Conservation (phyloP, 441 rosid genomes). For the Biscutella laevigata region DNA sequence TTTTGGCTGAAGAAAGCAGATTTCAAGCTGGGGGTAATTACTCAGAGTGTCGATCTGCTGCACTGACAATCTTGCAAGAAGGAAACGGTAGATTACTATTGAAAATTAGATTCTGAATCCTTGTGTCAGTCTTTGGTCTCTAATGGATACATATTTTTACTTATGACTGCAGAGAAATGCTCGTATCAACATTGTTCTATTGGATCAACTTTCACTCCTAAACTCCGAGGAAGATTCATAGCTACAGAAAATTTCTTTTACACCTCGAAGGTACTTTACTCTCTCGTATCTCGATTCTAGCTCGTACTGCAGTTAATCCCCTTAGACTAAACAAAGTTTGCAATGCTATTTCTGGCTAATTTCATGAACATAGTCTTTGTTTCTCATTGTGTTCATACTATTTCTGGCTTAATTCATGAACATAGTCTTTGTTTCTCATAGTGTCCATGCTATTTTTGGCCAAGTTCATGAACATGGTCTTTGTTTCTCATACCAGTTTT, state of each 20-base stretch:
- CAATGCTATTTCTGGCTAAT: no score
- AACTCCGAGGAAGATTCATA: slow-evolving; percentile 72
- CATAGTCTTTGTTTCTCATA: no score
- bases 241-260: slow-evolving; percentile 88
- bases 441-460: not conserved
- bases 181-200: slow-evolving; percentile 49
- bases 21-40: slow-evolving; percentile 69
- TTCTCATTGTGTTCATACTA: no score
- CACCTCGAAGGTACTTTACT: slow-evolving; percentile 63
- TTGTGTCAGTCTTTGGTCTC: not conserved
- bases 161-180: slow-evolving; percentile 56
- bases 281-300: not conserved
- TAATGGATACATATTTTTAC: not conserved
- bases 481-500: slow-evolving; percentile 42
- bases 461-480: slow-evolving; percentile 21
- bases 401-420: no score
- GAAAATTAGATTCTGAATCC: not conserved
- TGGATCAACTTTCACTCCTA: slow-evolving; percentile 76
- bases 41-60: slow-evolving; percentile 84
- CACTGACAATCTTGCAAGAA: slow-evolving; percentile 50
- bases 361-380: no score
- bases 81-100: slow-evolving; percentile 52
- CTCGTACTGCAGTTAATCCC: not conserved
- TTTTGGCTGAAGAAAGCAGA: slow-evolving; percentile 32
- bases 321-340: no score